phyloP scores from a whole-genome alignment of 495 filamentous ascomycete species.

The Platismatia glauca region DNA sequence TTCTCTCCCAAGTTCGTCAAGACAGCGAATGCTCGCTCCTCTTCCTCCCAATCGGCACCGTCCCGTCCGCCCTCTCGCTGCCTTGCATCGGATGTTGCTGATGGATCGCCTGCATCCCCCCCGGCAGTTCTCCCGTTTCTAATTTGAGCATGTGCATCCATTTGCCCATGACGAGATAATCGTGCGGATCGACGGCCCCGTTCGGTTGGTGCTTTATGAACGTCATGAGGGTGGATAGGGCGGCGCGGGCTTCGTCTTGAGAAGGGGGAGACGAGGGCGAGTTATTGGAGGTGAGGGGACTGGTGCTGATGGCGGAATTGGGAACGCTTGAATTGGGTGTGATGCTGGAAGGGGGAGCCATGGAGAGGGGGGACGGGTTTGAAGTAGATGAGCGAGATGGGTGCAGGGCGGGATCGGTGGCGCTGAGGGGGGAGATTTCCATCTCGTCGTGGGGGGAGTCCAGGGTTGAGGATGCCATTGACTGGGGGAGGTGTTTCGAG shows the following conservation, averaged over 20 bases:
- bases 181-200: constrained; percentile 66
- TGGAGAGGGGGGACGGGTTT: constrained; percentile 40
- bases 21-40: constrained; percentile 46
- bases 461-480: constrained; percentile 52
- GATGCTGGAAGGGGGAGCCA: constrained; percentile 38
- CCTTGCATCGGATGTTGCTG: constrained; percentile 33
- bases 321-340: constrained; percentile 14
- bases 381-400: constrained; percentile 12
- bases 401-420: constrained; percentile 38
- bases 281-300: constrained; percentile 36
- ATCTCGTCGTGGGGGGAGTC: constrained; percentile 63
- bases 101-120: constrained; percentile 56
- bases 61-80: constrained; percentile 36
- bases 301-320: constrained; percentile 23
- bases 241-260: constrained; percentile 79
- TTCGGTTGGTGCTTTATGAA: constrained; percentile 71
- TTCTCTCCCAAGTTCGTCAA: neutral
- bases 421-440: constrained; percentile 35
- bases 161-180: constrained; percentile 74
- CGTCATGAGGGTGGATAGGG: constrained; percentile 75
- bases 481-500: constrained; percentile 50
- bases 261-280: constrained; percentile 53
- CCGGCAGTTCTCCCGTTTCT: constrained; percentile 50
- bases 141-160: constrained; percentile 82
- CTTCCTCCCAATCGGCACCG: constrained; percentile 38